Base-by-base conservation (phyloP, 306 rosid genomes). In the Hippophae gyantsensis region DNA sequence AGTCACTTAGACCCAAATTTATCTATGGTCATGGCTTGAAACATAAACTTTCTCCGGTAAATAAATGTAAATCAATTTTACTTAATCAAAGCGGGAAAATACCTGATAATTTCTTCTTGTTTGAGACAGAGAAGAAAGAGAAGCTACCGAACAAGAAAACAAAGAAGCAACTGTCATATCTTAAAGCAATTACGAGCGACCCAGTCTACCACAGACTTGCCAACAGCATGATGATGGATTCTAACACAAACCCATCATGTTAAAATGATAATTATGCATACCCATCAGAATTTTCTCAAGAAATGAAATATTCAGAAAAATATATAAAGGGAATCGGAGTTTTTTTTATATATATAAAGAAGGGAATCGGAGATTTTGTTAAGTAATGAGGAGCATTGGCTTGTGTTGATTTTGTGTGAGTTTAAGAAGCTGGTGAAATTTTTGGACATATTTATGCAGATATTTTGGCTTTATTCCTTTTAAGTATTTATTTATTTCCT, bases 151-250 rank as follows among this genome's bases (percentile, higher is more conserved):
- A 63, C 82, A 75, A 50, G 92, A 79, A 67, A 87, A 51, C 18
- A 84, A 79, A 25, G 95, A 75, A 58, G 63, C 76, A 59, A 59
- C 23, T 18, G 83, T 78, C 95, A 87, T 84, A 57, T 63, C 72
- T 62, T 38, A 54, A 18, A 43, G 57, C 44, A 52, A 13, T 23
- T 55, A 57, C 51, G 53, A 18, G 50, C 40, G 25, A 26, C 55
- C 64, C 58, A 67, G 57, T 47, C 57, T 62, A 52, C 18, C 46
- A 52, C 51, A 61, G 60, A 58, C 67, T 57, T 61, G 61, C 58
- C 57, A 46, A 63, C 67, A 11, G 52, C 84, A 70, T 57, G 62
- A 23, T 10, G 52, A 55, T 43, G 49, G 52, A 60, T 59, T 59
- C 61, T 40, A 67, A 62, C 6, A 62, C 70, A 42, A 55, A 46